Evolutionary conservation across 2,329 filamentous ascomycete genomes (phyloP), one percentile per base, ranked within the genome.

Genomic region (Leptographium wingfieldii): DNA sequence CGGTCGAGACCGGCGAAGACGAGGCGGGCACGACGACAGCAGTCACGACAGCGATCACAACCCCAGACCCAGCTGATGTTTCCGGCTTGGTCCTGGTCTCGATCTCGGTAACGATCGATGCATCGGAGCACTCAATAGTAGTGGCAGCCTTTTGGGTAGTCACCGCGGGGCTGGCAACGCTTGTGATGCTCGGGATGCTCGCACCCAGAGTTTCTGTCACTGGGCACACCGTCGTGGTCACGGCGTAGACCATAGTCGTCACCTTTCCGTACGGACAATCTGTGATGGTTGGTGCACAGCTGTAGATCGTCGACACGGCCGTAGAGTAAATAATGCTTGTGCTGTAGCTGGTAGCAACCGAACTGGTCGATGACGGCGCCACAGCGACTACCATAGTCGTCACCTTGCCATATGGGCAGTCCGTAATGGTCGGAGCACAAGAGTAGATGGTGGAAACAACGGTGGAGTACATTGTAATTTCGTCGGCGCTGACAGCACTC

Each of bases 211-310:
- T 58, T 43, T 60, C 62, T 29, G 65, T 66, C 27, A 76, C 70
- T 12, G 75, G 75, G 70, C 74, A 76, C 59, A 76, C 67, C 5
- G 74, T 77, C 52, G 73, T 76, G 46, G 66, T 58, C 16, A 61
- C 59, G 52, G 69, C 64, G 49, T 69, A 63, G 48, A 68, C 66
- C 64, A 69, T 63, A 19, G 66, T 66, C 22, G 67, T 68, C 27
- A 67, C 65, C 49, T 63, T 51, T 51, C 63, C 62, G 53, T 58
- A 63, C 9, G 68, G 68, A 65, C 68, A 70, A 57, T 67, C 58
- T 43, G 68, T 69, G 9, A 69, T 55, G 11, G 61, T 66, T 0
- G 67, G 63, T 11, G 66, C 62, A 59, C 68, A 71, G 5, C 66
- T 66, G 12, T 64, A 65, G 56, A 70, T 63, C 57, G 69, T 70